These are phyloP conservation scores for Trametes maxima DNA, from an alignment of 768 basidiomycete genomes.

Conservation along the genomic window DNA sequence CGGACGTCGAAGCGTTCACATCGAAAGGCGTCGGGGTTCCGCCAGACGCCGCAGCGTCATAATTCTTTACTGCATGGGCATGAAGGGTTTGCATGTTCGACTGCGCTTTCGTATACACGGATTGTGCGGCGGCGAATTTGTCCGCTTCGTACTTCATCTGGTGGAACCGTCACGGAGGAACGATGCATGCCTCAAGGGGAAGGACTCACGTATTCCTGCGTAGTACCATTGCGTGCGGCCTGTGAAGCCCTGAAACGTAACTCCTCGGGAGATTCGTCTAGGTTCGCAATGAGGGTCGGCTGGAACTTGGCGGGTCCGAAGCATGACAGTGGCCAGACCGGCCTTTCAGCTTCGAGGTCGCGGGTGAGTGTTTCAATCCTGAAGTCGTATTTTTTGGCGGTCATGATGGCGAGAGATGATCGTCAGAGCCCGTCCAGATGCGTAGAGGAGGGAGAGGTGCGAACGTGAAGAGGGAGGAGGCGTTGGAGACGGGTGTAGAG, in stretches of 20 bases:
- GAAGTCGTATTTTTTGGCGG: background rate
- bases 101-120: slow-evolving; percentile 35
- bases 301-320: slow-evolving; percentile 81
- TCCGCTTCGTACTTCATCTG: slow-evolving; percentile 62
- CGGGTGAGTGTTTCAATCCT: slow-evolving; percentile 64
- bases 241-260: slow-evolving; percentile 64
- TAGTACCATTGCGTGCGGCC: slow-evolving; percentile 55
- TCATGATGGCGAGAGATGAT: background rate
- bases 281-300: slow-evolving; percentile 59
- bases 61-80: slow-evolving; percentile 52
- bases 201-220: slow-evolving; percentile 69
- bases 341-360: slow-evolving; percentile 73
- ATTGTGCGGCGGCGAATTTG: slow-evolving; percentile 55
- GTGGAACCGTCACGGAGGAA: background rate
- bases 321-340: slow-evolving; percentile 76
- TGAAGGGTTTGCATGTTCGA: slow-evolving; percentile 51
- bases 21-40: slow-evolving; percentile 16
- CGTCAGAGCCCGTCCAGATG: slow-evolving; percentile 7
- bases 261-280: slow-evolving; percentile 82
- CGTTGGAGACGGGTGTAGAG: slow-evolving; percentile 13
- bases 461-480: slow-evolving; percentile 31
- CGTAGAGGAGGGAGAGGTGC: slow-evolving; percentile 16
- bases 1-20: slow-evolving; percentile 15
- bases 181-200: background rate
- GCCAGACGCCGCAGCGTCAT: slow-evolving; percentile 16